Evolutionary conservation across 257 asterid genomes (phyloP).

Genomic region (Solanum acaule): DNA sequence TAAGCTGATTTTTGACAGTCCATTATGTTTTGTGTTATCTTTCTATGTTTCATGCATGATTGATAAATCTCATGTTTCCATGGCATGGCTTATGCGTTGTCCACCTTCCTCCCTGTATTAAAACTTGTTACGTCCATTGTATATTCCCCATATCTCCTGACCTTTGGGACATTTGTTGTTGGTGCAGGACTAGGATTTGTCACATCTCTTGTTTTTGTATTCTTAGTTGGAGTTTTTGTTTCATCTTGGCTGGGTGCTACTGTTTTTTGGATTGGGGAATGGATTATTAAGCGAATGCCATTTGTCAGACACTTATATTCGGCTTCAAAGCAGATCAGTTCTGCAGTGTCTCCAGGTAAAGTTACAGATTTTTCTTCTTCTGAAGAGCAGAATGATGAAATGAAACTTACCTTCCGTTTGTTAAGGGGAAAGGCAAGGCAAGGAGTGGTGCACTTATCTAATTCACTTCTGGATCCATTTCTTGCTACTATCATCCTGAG

Average conservation of each 20-base stretch:
- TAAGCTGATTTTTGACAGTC: background rate
- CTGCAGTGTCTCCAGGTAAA: slow-evolving; percentile 92
- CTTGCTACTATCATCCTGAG: background rate
- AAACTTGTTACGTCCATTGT: background rate
- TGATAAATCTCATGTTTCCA: background rate
- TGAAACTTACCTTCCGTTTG: background rate
- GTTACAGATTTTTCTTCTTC: background rate
- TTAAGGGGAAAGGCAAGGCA: background rate
- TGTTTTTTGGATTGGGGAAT: slow-evolving; percentile 87
- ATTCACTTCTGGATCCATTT: background rate
- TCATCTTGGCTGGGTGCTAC: slow-evolving; percentile 94
- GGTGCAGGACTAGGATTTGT: slow-evolving; percentile 89
- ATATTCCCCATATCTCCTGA: background rate
- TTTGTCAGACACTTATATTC: slow-evolving; percentile 72
- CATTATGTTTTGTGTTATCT: background rate
- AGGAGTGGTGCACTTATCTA: background rate
- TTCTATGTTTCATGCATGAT: background rate
- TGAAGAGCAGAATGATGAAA: background rate
- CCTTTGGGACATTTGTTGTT: background rate
- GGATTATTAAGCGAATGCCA: slow-evolving; percentile 89
- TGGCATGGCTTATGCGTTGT: background rate
- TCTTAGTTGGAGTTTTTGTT: slow-evolving; percentile 71
- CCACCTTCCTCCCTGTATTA: background rate
- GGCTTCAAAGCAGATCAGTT: slow-evolving; percentile 90
- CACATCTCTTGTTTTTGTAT: slow-evolving; percentile 70